These are phyloP conservation scores for Plasmodium reichenowi DNA, from an alignment of 169 alveolate genomes.

Conservation along the genomic window DNA sequence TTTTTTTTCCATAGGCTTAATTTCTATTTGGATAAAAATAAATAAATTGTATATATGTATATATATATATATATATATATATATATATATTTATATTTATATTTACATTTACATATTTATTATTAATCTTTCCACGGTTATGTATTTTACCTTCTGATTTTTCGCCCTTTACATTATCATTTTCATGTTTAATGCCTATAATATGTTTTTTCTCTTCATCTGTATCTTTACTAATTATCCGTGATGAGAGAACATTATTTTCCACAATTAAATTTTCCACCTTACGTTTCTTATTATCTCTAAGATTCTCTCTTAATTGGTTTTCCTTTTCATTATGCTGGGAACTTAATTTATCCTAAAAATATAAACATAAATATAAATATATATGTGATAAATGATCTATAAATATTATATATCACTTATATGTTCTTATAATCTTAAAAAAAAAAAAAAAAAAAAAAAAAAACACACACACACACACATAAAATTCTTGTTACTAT, in stretches of 20 bases:
- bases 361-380: not conserved
- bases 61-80: too few species aligned
- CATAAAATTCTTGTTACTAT: not conserved
- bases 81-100: too few species aligned
- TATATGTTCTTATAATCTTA: not conserved
- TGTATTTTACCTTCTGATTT: not conserved
- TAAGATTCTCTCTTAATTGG: not conserved
- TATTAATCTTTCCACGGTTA: not conserved
- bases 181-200: not conserved
- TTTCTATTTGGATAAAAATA: too few species aligned
- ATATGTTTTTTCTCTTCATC: not conserved
- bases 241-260: not conserved
- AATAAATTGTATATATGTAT: too few species aligned
- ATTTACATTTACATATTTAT: too few species aligned
- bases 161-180: conserved; percentile 1
- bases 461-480: too few species aligned
- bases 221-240: not conserved
- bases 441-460: not conserved
- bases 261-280: not conserved
- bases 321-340: conserved; percentile 22
- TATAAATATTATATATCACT: not conserved
- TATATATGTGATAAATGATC: not conserved
- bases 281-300: not conserved
- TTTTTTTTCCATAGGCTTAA: too few species aligned
- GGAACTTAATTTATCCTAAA: conserved; percentile 11